Evolutionary conservation across 2,329 filamentous ascomycete genomes (phyloP), one percentile per base, ranked within the genome.

Genomic region (Fusarium multiceps): DNA sequence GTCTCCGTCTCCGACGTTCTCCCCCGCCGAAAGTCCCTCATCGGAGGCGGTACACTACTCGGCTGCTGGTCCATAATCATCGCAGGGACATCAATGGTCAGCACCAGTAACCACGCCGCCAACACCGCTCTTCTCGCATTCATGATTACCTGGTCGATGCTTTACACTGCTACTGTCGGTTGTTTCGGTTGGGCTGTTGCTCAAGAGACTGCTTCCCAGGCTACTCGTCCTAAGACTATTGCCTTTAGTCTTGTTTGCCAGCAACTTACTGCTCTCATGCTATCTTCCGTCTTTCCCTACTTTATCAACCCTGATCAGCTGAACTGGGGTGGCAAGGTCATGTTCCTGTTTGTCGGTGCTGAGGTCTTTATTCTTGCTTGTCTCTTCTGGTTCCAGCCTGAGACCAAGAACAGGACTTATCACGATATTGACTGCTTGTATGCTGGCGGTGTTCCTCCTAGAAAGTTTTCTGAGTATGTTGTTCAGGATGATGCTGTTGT

Each of bases 241-340:
- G 74, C 75, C 0, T 77, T 77, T 51, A 74, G 66, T 37, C 57
- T 77, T 12, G 71, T 77, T 1, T 77, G 75, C 43, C 75, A 80
- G 43, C 78, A 80, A 25, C 69, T 80, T 0, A 80, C 78, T 0
- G 78, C 78, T 0, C 73, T 80, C 4, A 75, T 80, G 75, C 74
- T 80, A 11, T 78, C 76, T 3, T 79, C 75, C 0, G 75, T 80
- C 0, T 80, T 80, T 34, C 78, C 79, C 0, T 80, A 72, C 67
- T 80, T 80, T 32, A 80, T 80, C 65, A 80, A 80, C 67, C 78
- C 79, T 0, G 77, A 80, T 57, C 75, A 80, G 55, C 57, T 80
- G 4, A 80, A 80, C 59, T 80, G 78, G 78, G 78, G 78, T 0
- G 78, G 78, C 32, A 80, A 76, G 63, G 71, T 80, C 60, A 79